Base-by-base conservation (phyloP, 257 asterid species). In the Jacaranda copaia region DNA sequence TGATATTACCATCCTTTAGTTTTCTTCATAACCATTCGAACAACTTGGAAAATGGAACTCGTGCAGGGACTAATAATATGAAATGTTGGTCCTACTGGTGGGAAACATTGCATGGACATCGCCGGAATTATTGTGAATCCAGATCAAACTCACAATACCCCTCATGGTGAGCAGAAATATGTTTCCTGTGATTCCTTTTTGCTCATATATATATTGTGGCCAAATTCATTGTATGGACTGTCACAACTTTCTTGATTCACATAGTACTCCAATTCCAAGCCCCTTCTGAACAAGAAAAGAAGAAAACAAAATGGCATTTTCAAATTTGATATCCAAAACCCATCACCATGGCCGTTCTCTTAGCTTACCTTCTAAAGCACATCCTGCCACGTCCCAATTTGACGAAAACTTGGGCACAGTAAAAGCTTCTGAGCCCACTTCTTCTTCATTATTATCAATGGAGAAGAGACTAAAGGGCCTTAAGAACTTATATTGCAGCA, bases 241-340 rank as follows among this genome's bases (percentile, higher is more conserved):
- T 1, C 83, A 72, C 67, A 72, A n/a, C 63, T 63, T 63, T 49
- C 72, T 71, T 35, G 1, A 59, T 1, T 46, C 58, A 59, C 58
- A 53, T 1, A 13, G 3, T 39, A 65, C 59, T 19, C 39, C 70
- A 48, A 1, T 58, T 1, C 49, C n/a, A 32, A 55, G 20, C 11
- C 45, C 6, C 32, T 0, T 25, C 32, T 25, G 0, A 52, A 3
- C 70, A 8, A 20, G 16, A 57, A 14, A 35, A 46, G 35, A 9
- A 36, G 2, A 14, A 25, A n/a, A n/a, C n/a, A n/a, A 68, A 81
- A 84, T 84, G 90, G 84, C 87, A 74, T 42, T 84, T 79, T 79
- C 86, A 15, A 73, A 82, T 73, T 64, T 65, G 79, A 82, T 59
- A 49, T 58, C 81, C 9, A 83, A 79, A 39, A 49, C 42, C 66